Conservation (phyloP, 108 stramenopile species). For the Cylindrotheca closterium region DNA sequence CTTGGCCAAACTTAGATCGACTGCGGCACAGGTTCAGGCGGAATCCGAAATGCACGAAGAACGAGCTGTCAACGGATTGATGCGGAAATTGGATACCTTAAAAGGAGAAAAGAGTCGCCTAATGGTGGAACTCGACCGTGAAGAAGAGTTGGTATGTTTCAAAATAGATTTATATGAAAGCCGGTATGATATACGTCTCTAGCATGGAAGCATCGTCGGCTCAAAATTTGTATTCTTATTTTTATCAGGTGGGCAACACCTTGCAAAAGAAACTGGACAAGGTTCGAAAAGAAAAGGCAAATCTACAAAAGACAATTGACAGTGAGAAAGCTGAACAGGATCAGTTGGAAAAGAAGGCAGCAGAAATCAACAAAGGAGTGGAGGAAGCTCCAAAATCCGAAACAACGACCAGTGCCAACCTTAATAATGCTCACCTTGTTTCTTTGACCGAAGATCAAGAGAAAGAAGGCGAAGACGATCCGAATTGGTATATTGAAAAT, state of each 20-base stretch:
- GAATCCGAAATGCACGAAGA: constrained; percentile 50
- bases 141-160: constrained; percentile 52
- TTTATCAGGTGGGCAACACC: constrained; percentile 33
- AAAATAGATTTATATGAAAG: neutral
- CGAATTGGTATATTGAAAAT: too few species aligned
- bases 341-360: neutral
- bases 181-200: too few species aligned
- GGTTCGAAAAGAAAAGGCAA: constrained; percentile 35
- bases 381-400: too few species aligned
- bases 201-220: neutral
- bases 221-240: neutral
- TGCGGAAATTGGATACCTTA: constrained; percentile 35
- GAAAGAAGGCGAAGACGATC: too few species aligned
- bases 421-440: neutral
- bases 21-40: constrained; percentile 30
- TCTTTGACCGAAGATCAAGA: neutral
- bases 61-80: constrained; percentile 38
- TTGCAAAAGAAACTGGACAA: constrained; percentile 43
- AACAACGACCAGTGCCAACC: too few species aligned
- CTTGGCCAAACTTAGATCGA: constrained; percentile 23
- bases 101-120: constrained; percentile 50
- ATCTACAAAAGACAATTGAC: constrained; percentile 34
- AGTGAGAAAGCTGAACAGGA: constrained; percentile 20
- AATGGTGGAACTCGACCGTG: constrained; percentile 43
- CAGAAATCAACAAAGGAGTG: too few species aligned